Conservation (phyloP, 495 filamentous ascomycete species). For the Clavariopsis aquatica region DNA sequence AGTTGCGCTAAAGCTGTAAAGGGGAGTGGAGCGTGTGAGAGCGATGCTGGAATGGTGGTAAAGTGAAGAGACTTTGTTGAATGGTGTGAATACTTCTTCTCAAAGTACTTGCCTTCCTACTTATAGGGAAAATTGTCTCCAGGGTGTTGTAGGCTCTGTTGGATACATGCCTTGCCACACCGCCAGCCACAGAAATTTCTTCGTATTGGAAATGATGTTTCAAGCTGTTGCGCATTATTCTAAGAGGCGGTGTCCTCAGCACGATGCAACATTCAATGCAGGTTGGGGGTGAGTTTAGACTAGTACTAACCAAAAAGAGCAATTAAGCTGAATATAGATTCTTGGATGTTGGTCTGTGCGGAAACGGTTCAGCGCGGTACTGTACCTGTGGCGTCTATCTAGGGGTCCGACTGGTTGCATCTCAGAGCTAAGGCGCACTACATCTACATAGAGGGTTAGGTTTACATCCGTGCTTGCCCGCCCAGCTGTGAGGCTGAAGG, state of each 20-base stretch:
- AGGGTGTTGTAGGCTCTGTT: neutral
- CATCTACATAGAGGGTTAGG: too few species aligned
- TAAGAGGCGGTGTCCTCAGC: neutral
- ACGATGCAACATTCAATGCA: neutral
- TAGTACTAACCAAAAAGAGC: neutral
- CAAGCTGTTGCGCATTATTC: neutral
- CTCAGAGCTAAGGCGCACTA: too few species aligned
- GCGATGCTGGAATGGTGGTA: too few species aligned
- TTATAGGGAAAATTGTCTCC: neutral
- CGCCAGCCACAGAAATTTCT: neutral
- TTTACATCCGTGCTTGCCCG: too few species aligned
- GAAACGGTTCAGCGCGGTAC: too few species aligned
- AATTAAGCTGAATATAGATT: neutral
- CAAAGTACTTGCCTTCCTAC: neutral
- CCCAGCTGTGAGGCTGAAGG: too few species aligned
- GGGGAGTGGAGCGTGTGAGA: too few species aligned
- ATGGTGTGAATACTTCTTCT: neutral
- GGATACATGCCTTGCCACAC: neutral
- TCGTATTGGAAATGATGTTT: slow-evolving; percentile 9
- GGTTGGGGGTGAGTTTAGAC: neutral
- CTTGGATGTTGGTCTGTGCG: neutral
- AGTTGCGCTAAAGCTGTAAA: neutral
- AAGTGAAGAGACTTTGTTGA: neutral
- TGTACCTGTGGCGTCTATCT: too few species aligned
- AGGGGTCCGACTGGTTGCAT: too few species aligned